These are phyloP conservation scores for Barnettozyma botsteinii DNA, from an alignment of 805 yeast species.

Conservation along the genomic window DNA sequence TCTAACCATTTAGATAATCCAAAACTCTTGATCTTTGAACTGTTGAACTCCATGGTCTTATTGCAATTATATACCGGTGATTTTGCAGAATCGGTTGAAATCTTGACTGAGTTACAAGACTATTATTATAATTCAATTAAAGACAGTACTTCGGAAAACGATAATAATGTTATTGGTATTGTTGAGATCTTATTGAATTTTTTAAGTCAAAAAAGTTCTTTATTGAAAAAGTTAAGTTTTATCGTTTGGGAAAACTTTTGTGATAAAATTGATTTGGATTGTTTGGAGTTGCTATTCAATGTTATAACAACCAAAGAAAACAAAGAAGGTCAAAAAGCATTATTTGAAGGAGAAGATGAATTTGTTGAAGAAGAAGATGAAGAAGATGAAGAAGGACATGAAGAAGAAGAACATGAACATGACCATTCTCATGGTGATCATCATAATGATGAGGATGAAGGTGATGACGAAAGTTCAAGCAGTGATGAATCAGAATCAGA, in stretches of 20 bases:
- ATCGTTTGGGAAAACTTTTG: slow-evolving; percentile 54
- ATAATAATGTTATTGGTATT: slow-evolving; percentile 43
- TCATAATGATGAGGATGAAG: slow-evolving; percentile 32
- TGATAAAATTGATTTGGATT: slow-evolving; percentile 36
- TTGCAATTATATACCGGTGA: slow-evolving; percentile 75
- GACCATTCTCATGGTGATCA: slow-evolving; percentile 26
- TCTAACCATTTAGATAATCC: slow-evolving; percentile 23
- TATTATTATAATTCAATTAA: slow-evolving; percentile 46
- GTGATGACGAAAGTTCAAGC: slow-evolving; percentile 19
- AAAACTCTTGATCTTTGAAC: slow-evolving; percentile 61
- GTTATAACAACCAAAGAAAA: slow-evolving; percentile 66
- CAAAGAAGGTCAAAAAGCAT: slow-evolving; percentile 67
- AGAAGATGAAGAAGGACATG: slow-evolving; percentile 30
- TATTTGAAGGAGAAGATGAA: slow-evolving; percentile 63
- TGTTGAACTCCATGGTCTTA: slow-evolving; percentile 69
- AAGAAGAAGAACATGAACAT: slow-evolving; percentile 27
- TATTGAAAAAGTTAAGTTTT: slow-evolving; percentile 52
- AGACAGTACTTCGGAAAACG: slow-evolving; percentile 27
- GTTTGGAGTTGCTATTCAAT: slow-evolving; percentile 47
- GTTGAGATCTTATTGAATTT: slow-evolving; percentile 56
- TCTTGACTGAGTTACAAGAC: slow-evolving; percentile 64
- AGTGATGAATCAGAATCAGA: slow-evolving; percentile 27
- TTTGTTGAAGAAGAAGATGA: slow-evolving; percentile 41
- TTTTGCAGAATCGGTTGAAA: slow-evolving; percentile 59
- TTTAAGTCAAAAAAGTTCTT: slow-evolving; percentile 49